Conservation (phyloP, 495 filamentous ascomycete species). For the Pyrenula aspistea region DNA sequence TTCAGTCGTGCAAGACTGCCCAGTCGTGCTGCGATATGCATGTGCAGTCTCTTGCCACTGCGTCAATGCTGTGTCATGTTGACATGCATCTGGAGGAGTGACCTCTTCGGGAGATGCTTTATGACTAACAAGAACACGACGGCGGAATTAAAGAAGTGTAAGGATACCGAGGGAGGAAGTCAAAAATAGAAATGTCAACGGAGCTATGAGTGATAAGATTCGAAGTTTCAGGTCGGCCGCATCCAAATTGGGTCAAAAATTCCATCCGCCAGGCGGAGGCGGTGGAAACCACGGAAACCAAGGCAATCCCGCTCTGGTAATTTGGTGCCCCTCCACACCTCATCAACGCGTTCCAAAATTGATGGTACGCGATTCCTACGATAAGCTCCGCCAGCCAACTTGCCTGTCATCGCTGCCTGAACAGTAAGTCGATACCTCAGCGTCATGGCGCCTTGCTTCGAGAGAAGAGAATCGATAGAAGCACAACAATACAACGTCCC, state of each 20-base stretch:
- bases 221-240: conserved; percentile 3
- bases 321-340: conserved; percentile 6
- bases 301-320: conserved; percentile 1
- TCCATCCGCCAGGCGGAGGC: conserved; percentile 8
- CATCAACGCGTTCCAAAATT: not conserved
- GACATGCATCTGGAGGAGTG: not conserved
- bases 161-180: too few species aligned
- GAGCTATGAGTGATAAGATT: not conserved
- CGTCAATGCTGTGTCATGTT: not conserved
- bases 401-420: not conserved
- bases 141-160: too few species aligned
- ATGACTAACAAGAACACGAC: not conserved
- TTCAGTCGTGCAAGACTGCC: too few species aligned
- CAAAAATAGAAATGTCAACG: not conserved
- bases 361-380: not conserved
- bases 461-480: not conserved
- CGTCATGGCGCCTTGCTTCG: not conserved
- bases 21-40: not conserved
- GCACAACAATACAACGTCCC: too few species aligned
- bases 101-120: not conserved
- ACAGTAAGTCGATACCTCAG: not conserved
- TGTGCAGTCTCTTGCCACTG: not conserved
- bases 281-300: not conserved
- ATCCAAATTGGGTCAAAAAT: conserved; percentile 21
- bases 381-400: not conserved